Evolutionary conservation across 331 rosid genomes (phyloP).

Genomic region (Malus hybrid): DNA sequence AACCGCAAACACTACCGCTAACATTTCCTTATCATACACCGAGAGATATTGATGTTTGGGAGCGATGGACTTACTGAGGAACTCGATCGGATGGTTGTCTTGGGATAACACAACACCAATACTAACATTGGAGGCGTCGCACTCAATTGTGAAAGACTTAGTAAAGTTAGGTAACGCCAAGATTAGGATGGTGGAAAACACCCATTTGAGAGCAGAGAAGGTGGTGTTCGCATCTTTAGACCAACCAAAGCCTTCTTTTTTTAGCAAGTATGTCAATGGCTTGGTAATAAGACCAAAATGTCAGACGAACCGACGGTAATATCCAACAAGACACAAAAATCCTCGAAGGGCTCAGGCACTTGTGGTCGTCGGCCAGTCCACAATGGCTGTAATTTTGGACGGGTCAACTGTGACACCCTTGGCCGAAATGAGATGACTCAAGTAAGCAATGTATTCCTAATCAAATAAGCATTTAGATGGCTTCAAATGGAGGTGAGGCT

Average conservation of each 20-base stretch:
- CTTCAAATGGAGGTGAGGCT: too few species aligned
- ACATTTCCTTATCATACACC: not conserved
- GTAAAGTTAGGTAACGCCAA: not conserved
- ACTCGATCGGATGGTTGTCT: not conserved
- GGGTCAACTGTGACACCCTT: not conserved
- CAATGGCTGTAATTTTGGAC: not conserved
- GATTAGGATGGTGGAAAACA: rapidly evolving
- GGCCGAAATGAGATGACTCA: not conserved
- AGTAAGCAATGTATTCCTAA: too few species aligned
- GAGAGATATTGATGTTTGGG: rapidly evolving
- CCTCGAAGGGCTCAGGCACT: not conserved
- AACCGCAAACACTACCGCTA: not conserved
- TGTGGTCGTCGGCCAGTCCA: not conserved
- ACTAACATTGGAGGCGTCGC: not conserved
- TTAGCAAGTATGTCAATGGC: not conserved
- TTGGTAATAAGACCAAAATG: not conserved
- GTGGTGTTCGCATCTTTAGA: rapidly evolving
- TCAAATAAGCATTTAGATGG: not conserved
- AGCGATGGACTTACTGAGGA: not conserved
- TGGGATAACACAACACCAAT: not conserved
- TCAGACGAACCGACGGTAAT: not conserved
- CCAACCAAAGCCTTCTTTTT: rapidly evolving
- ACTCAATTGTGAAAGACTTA: rapidly evolving
- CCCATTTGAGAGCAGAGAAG: rapidly evolving
- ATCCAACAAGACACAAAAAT: not conserved